Percentiles rank a stretch among this genome's conserved stretches.
Conservation (phyloP, 352 stramenopile genomes). For the Halophytophthora polymorphica region DNA sequence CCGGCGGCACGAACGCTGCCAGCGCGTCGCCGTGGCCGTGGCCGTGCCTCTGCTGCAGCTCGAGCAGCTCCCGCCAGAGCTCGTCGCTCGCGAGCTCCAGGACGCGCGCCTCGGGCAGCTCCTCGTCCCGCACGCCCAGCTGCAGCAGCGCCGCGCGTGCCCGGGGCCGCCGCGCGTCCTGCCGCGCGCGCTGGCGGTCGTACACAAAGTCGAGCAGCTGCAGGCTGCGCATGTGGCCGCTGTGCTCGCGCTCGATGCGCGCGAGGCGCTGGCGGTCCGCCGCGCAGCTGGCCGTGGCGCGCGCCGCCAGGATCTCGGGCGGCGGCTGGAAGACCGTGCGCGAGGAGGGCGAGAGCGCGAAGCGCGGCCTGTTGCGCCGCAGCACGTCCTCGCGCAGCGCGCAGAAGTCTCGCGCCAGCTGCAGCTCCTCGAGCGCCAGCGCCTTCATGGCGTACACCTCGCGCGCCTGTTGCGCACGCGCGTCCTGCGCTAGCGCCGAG, state of each 20-base stretch:
- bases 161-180: constrained; percentile 43
- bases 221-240: constrained; percentile 65
- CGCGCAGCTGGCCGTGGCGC: constrained; percentile 47
- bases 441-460: constrained; percentile 62
- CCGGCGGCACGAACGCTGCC: constrained; percentile 41
- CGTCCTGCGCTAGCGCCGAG: constrained; percentile 42
- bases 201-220: constrained; percentile 74
- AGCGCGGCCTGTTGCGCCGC: constrained; percentile 43
- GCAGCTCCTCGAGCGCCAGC: constrained; percentile 46
- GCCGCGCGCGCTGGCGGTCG: constrained; percentile 50
- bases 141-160: constrained; percentile 53
- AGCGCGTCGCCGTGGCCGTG: constrained; percentile 32
- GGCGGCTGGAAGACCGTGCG: constrained; percentile 68
- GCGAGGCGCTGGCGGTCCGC: constrained; percentile 38
- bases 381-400: constrained; percentile 46
- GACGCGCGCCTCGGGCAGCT: constrained; percentile 27
- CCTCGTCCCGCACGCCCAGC: constrained; percentile 29
- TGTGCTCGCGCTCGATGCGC: constrained; percentile 52
- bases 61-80: constrained; percentile 44
- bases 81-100: constrained; percentile 37
- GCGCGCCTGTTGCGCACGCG: constrained; percentile 23
- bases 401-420: constrained; percentile 37
- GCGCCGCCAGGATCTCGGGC: constrained; percentile 61
- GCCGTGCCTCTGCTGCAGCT: constrained; percentile 35
- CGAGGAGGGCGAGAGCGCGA: constrained; percentile 58